Conservation (phyloP, 352 stramenopile genomes). For the Globisporangium ultimum region DNA sequence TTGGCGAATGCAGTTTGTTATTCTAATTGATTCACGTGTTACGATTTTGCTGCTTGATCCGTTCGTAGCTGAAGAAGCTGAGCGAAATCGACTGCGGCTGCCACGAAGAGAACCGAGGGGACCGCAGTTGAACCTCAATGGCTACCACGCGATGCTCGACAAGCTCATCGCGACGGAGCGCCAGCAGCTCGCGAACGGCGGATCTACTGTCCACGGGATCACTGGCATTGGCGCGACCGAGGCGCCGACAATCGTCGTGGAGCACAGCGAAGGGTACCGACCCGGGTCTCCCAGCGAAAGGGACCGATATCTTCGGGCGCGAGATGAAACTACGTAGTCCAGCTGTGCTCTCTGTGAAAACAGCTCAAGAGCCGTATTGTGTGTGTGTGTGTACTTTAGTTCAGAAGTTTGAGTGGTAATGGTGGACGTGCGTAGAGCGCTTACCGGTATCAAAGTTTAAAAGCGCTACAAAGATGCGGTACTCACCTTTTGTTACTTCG, state of each 20-base stretch:
- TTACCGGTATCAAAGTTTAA: too few species aligned
- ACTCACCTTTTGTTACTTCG: too few species aligned
- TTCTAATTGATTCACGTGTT: too few species aligned
- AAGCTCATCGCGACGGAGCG: conserved; percentile 49
- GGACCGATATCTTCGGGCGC: too few species aligned
- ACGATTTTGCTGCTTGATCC: too few species aligned
- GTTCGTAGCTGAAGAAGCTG: background rate
- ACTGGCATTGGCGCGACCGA: conserved; percentile 6
- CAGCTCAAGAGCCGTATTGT: too few species aligned
- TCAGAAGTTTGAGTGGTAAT: too few species aligned
- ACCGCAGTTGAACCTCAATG: conserved; percentile 36
- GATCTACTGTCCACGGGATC: background rate
- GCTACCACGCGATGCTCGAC: conserved; percentile 49
- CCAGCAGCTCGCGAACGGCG: conserved; percentile 13
- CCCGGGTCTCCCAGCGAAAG: conserved; percentile 2
- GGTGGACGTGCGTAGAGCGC: too few species aligned
- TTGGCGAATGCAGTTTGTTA: background rate
- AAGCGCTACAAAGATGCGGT: too few species aligned
- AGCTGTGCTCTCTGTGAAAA: too few species aligned
- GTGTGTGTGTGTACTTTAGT: too few species aligned
- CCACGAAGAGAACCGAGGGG: conserved; percentile 17
- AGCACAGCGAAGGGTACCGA: conserved; percentile 2
- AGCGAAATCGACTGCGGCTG: background rate
- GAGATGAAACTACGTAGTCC: too few species aligned
- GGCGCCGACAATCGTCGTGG: background rate